Percentiles rank a stretch among this genome's conserved stretches.
These are phyloP conservation scores for Ceratobasidium sp. DNA, from an alignment of 1,284 basidiomycete genomes.

Conservation along the genomic window DNA sequence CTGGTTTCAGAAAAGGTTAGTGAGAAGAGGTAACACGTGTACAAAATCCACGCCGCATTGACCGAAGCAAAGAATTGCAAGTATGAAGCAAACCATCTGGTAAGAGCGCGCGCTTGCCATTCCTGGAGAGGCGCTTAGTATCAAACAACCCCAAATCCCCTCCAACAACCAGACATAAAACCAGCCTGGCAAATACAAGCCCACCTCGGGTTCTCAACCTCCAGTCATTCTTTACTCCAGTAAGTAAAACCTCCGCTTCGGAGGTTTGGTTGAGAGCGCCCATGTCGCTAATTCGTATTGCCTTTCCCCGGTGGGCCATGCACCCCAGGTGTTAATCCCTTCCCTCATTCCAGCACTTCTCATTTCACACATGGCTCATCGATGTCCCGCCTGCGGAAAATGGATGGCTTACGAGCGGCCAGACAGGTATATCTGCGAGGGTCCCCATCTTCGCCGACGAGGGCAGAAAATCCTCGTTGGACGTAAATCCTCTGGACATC, in stretches of 20 bases:
- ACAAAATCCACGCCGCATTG: no score
- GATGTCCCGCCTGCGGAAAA: conserved; percentile 10
- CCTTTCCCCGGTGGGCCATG: background rate
- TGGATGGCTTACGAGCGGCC: conserved; percentile 16
- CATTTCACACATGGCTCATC: background rate
- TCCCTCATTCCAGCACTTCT: background rate
- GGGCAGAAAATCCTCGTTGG: background rate
- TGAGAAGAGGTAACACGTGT: no score
- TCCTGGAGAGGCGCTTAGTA: background rate
- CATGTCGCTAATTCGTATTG: background rate
- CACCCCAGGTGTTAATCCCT: background rate
- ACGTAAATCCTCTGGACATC: background rate
- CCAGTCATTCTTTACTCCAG: background rate
- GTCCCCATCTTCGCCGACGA: background rate
- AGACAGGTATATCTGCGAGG: background rate
- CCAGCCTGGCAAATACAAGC: background rate
- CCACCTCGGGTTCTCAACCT: background rate
- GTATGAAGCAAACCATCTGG: no score
- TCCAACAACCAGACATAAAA: background rate
- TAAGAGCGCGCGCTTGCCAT: no score
- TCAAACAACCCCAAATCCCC: background rate
- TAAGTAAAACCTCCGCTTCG: background rate
- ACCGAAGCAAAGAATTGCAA: no score
- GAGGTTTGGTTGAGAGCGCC: background rate
- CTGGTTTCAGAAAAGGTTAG: no score